Conservation (phyloP, 805 yeast species). For the Nakazawaea sp. region DNA sequence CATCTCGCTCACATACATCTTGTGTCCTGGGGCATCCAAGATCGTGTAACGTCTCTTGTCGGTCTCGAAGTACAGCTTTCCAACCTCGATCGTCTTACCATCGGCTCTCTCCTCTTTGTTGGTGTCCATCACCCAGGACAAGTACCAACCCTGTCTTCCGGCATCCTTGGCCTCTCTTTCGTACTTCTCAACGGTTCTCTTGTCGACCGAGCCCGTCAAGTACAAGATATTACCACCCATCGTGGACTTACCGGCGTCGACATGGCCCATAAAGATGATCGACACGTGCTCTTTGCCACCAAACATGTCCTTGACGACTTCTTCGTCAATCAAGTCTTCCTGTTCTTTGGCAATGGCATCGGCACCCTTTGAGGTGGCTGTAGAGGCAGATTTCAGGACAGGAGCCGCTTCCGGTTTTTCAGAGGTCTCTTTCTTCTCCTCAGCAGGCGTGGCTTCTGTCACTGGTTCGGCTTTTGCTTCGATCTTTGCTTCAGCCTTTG, state of each 20-base stretch:
- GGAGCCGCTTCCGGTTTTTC: slow-evolving; percentile 10
- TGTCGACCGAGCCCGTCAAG: slow-evolving; percentile 95
- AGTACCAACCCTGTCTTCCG: slow-evolving; percentile 99
- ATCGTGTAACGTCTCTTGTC: slow-evolving; percentile 97
- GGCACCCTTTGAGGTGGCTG: too few relatives aligned
- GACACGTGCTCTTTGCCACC: slow-evolving; percentile 98
- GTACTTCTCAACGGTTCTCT: slow-evolving; percentile 96
- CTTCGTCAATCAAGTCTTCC: slow-evolving; percentile 80
- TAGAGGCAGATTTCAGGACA: slow-evolving; percentile 15
- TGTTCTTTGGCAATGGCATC: slow-evolving; percentile 58
- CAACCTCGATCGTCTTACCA: slow-evolving; percentile 99
- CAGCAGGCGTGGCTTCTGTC: slow-evolving; percentile 13
- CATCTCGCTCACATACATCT: slow-evolving; percentile 98
- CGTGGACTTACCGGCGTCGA: slow-evolving; percentile 98
- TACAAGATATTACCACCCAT: slow-evolving; percentile 97
- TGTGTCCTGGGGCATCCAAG: slow-evolving; percentile 99
- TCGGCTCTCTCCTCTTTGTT: slow-evolving; percentile 98
- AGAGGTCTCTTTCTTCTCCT: slow-evolving; percentile 15
- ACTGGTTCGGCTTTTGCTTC: slow-evolving; percentile 13
- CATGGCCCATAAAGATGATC: slow-evolving; percentile 98
- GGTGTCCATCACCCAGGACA: slow-evolving; percentile 99
- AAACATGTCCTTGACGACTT: slow-evolving; percentile 84
- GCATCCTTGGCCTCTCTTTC: slow-evolving; percentile 99
- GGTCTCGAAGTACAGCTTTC: slow-evolving; percentile 96
- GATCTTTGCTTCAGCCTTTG: slow-evolving; percentile 14